Evolutionary conservation across 2,329 filamentous ascomycete species (phyloP).

Genomic region (Arthrobotrys sinensis): DNA sequence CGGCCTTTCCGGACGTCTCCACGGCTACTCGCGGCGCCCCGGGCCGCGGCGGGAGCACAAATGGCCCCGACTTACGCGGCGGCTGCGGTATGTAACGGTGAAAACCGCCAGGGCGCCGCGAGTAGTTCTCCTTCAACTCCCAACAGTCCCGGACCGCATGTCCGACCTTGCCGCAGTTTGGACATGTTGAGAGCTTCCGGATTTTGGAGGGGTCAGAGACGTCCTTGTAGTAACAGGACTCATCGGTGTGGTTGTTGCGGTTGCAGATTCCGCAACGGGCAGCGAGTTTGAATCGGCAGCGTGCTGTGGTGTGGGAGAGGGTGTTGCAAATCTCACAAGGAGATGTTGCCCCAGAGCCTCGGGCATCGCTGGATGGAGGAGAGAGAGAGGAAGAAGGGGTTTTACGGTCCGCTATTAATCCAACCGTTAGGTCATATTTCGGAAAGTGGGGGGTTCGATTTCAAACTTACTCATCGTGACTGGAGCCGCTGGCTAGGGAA

Average conservation of each 20-base stretch:
- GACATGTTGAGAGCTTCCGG: slow-evolving; percentile 29
- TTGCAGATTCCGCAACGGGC: slow-evolving; percentile 33
- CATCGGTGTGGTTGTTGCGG: slow-evolving; percentile 40
- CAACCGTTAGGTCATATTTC: neutral
- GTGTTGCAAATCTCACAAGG: slow-evolving; percentile 22
- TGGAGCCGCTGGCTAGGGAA: neutral
- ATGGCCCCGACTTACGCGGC: slow-evolving; percentile 1
- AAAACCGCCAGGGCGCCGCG: slow-evolving; percentile 20
- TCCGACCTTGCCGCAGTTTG: slow-evolving; percentile 23
- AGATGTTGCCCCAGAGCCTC: neutral
- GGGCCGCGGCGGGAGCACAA: slow-evolving; percentile 14
- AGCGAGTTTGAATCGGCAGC: neutral
- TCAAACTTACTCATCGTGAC: neutral
- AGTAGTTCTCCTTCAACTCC: slow-evolving; percentile 34
- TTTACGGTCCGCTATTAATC: slow-evolving; percentile 4
- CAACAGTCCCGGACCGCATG: slow-evolving; percentile 34
- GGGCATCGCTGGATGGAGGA: neutral
- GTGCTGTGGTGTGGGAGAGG: neutral
- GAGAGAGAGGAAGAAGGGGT: neutral
- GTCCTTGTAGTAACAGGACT: slow-evolving; percentile 39
- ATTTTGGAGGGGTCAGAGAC: slow-evolving; percentile 34
- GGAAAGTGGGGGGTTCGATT: neutral
- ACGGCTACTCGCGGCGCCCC: neutral
- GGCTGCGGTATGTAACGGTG: slow-evolving; percentile 2
- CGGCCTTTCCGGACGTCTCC: neutral